A percentile compares a stretch with the other conserved stretches of the same genome.
Conservation (phyloP, 2,329 filamentous ascomycete genomes). For the Coniochaeta ligniaria region DNA sequence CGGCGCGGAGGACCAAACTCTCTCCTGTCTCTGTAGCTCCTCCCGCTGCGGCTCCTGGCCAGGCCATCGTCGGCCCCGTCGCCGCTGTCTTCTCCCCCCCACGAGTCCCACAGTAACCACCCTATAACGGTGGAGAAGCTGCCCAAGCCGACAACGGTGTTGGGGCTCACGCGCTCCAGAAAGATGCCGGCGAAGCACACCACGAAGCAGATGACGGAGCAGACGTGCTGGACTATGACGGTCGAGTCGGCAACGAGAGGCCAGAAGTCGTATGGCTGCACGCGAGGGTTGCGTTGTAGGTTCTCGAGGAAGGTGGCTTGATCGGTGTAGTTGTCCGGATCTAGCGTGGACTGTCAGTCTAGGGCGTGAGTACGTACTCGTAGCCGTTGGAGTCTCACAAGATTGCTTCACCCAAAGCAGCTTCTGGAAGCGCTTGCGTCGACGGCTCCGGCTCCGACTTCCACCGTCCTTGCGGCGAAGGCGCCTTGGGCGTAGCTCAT, state of each 20-base stretch:
- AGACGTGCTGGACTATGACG: constrained; percentile 94
- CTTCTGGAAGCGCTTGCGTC: constrained; percentile 84
- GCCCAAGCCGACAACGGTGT: constrained; percentile 81
- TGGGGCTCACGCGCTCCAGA: constrained; percentile 77
- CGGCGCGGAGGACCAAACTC: constrained; percentile 12
- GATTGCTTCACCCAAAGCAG: constrained; percentile 96
- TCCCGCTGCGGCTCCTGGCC: constrained; percentile 25
- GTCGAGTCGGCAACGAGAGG: constrained; percentile 90
- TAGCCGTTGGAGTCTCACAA: constrained; percentile 49
- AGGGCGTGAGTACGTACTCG: neutral
- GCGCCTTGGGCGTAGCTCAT: constrained; percentile 27
- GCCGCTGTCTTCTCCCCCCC: constrained; percentile 62
- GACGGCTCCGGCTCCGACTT: constrained; percentile 55
- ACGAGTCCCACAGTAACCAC: constrained; percentile 88
- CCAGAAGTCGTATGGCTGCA: constrained; percentile 98
- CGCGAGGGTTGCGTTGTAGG: constrained; percentile 84
- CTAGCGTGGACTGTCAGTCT: constrained; percentile 30
- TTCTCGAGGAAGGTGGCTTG: constrained; percentile 95
- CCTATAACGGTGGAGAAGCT: constrained; percentile 77
- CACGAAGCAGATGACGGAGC: constrained; percentile 88
- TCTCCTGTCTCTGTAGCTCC: constrained; percentile 14
- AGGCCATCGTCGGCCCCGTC: constrained; percentile 40
- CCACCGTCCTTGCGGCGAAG: constrained; percentile 42
- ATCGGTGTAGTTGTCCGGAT: constrained; percentile 98
- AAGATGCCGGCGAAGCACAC: constrained; percentile 91